Base-by-base conservation (phyloP, 2,329 filamentous ascomycete species). In the Scedosporium aurantiacum region DNA sequence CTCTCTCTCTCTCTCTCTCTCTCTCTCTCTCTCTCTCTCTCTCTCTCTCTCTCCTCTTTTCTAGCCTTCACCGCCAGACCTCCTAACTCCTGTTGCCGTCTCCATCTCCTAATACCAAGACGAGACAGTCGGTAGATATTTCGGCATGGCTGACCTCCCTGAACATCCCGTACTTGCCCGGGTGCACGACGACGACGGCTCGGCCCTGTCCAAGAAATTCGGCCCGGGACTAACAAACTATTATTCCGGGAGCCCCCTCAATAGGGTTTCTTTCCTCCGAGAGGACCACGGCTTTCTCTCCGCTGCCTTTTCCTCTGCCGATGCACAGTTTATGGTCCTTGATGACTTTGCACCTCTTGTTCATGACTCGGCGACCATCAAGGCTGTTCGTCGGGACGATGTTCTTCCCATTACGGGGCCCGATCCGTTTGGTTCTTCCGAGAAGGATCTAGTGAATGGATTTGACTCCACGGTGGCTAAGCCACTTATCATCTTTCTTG, bases 141-240 rank as follows among this genome's bases (percentile, higher is more conserved):
- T 76, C 76, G 79, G 78, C 64, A 67, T 72, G 66, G 80, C 81
- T 62, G 73, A 77, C 66, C 73, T 79, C 61, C 73, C 77, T 61
- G 47, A 43, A 8, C 50, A 54, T 23, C 50, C 50, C 23, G 8
- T 54, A 54, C 58, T 60, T 4, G 47, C 47, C 23, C 65, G 70
- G 58, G 73, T 68, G 64, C 72, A 80, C 64, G 70, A 71, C 63
- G 72, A 74, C 72, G 73, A 82, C 73, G 76, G 80, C 72, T 84
- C 82, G 12, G 90, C 91, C 85, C 78, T 94, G 68, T 84, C 85
- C 67, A 79, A 83, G 63, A 90, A 87, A 70, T 93, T 91, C 74
- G 90, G 90, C 73, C 86, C 83, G 66, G 90, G 93, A 74, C 79
- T 90, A 64, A 82, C 87, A 70, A 94, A 93, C 75, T 94, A 94